These are phyloP conservation scores for Clonostachys rhizophaga DNA, from an alignment of 2,329 filamentous ascomycete genomes.

Conservation along the genomic window DNA sequence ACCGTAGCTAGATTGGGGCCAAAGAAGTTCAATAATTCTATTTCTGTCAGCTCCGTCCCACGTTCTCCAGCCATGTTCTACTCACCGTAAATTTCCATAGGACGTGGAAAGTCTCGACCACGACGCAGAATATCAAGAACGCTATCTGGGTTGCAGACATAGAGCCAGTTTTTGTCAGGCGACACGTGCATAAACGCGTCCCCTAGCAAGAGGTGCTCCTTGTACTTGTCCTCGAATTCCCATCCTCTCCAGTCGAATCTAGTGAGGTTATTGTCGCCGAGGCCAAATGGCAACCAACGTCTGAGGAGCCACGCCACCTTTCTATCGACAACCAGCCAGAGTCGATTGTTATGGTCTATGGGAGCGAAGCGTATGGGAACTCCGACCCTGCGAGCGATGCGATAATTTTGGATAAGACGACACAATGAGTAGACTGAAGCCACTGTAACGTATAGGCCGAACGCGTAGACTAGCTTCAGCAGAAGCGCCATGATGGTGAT, in stretches of 20 bases:
- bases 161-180: slow-evolving; percentile 3
- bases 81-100: not conserved
- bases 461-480: no score
- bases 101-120: slow-evolving; percentile 1
- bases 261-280: slow-evolving; percentile 19
- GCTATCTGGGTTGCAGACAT: slow-evolving; percentile 4
- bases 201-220: slow-evolving; percentile 15
- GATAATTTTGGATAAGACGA: slow-evolving; percentile 1
- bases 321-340: slow-evolving; percentile 20
- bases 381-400: slow-evolving; percentile 15
- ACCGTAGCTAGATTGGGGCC: slow-evolving; percentile 1
- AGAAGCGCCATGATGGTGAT: no score
- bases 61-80: not conserved
- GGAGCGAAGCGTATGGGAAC: slow-evolving; percentile 21
- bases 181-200: slow-evolving; percentile 9
- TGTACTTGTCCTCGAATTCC: slow-evolving; percentile 14
- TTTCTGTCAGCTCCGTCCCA: not conserved
- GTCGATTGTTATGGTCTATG: slow-evolving; percentile 19
- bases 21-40: slow-evolving; percentile 1
- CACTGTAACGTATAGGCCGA: no score
- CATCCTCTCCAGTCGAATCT: slow-evolving; percentile 21
- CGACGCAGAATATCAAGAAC: slow-evolving; percentile 1
- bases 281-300: slow-evolving; percentile 9
- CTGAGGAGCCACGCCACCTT: slow-evolving; percentile 11
- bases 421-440: not conserved